Evolutionary conservation across 495 filamentous ascomycete genomes (phyloP).

Genomic region (Hypoxylon cercidicola): DNA sequence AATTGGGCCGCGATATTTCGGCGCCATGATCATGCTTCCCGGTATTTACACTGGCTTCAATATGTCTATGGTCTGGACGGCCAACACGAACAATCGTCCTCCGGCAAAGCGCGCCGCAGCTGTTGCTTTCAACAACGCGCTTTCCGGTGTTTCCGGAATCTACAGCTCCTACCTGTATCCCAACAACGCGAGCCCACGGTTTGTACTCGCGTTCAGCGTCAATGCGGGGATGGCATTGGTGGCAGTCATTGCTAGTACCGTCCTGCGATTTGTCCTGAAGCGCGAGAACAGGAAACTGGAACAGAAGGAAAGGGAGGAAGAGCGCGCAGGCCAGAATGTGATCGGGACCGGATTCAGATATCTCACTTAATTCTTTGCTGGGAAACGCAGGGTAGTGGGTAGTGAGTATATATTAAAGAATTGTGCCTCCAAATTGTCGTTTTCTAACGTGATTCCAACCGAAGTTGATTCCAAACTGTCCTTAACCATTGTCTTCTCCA

Average conservation of each 20-base stretch:
- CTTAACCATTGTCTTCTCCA: no score
- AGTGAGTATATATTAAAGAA: no score
- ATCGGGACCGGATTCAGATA: constrained; percentile 6
- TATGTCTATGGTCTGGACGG: constrained; percentile 72
- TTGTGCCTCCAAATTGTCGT: no score
- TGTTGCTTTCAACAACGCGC: constrained; percentile 72
- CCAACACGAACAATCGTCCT: constrained; percentile 71
- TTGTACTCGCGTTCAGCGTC: constrained; percentile 70
- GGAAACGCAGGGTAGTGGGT: no score
- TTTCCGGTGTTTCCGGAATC: constrained; percentile 70
- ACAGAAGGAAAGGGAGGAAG: constrained; percentile 3
- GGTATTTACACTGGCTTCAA: constrained; percentile 65
- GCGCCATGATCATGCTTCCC: constrained; percentile 68
- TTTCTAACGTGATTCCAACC: no score
- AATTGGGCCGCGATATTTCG: constrained; percentile 69
- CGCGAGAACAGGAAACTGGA: constrained; percentile 72
- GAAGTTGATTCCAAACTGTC: no score
- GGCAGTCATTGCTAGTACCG: constrained; percentile 67
- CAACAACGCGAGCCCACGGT: constrained; percentile 31
- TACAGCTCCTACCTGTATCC: constrained; percentile 76
- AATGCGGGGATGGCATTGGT: constrained; percentile 69
- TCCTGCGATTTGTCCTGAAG: constrained; percentile 65
- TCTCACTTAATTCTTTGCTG: constrained; percentile 3
- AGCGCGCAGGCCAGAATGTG: neutral
- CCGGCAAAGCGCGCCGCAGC: constrained; percentile 76